Conservation (phyloP, 108 stramenopile genomes). For the Schizochytrium sp. region DNA sequence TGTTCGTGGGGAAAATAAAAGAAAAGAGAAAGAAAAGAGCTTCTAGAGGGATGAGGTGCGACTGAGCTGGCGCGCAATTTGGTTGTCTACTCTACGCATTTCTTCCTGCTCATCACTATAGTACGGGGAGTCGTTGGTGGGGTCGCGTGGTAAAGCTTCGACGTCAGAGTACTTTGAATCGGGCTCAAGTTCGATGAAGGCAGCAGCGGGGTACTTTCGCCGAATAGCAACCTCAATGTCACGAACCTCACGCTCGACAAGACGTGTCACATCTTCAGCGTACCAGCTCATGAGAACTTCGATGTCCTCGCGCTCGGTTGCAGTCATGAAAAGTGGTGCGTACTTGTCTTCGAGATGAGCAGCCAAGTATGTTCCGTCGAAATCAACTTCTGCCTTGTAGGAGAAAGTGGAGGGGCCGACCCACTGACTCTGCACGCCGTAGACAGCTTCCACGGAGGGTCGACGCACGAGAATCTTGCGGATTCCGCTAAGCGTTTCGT, state of each 20-base stretch:
- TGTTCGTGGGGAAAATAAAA: too few relatives aligned
- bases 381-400: slow-evolving; percentile 96
- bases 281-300: slow-evolving; percentile 61
- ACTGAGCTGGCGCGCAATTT: neutral
- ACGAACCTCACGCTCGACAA: slow-evolving; percentile 83
- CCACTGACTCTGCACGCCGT: slow-evolving; percentile 85
- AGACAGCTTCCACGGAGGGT: slow-evolving; percentile 72
- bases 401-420: slow-evolving; percentile 89
- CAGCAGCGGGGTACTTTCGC: slow-evolving; percentile 76
- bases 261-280: slow-evolving; percentile 92
- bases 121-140: neutral
- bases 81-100: neutral
- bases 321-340: neutral
- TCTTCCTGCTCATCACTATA: neutral
- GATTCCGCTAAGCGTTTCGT: slow-evolving; percentile 66
- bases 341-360: slow-evolving; percentile 57
- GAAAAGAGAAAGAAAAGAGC: too few relatives aligned
- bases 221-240: slow-evolving; percentile 85
- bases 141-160: neutral
- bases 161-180: slow-evolving; percentile 50
- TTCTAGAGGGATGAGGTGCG: neutral
- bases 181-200: slow-evolving; percentile 94
- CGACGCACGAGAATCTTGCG: slow-evolving; percentile 65
- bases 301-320: neutral
- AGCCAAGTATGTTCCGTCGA: slow-evolving; percentile 93